These are phyloP conservation scores for Paramyrothecium roridum DNA, from an alignment of 2,329 filamentous ascomycete species.

Conservation along the genomic window DNA sequence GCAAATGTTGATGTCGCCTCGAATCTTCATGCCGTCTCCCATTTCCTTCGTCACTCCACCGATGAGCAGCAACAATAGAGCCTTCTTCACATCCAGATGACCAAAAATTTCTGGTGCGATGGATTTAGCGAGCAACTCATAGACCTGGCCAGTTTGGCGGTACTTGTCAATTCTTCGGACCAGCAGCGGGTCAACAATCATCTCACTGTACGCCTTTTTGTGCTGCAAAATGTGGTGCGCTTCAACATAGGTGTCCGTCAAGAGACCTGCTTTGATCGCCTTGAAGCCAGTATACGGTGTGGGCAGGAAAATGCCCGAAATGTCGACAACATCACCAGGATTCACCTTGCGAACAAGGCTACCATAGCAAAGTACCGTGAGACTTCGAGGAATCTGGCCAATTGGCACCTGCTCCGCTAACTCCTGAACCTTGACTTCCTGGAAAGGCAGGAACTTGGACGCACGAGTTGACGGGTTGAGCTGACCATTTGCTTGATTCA, in stretches of 20 bases:
- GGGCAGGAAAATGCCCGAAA: conserved; percentile 92
- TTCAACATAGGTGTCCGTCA: conserved; percentile 96
- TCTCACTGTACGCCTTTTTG: conserved; percentile 96
- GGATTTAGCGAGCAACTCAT: conserved; percentile 91
- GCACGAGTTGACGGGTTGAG: conserved; percentile 92
- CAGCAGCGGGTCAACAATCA: conserved; percentile 76
- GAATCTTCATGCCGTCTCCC: conserved; percentile 97
- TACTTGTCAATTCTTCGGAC: conserved; percentile 83
- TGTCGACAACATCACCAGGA: conserved; percentile 90
- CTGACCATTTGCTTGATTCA: conserved; percentile 89
- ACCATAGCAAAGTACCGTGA: conserved; percentile 88
- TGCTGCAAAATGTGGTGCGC: conserved; percentile 92
- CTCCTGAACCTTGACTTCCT: conserved; percentile 98
- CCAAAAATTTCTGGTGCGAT: conserved; percentile 98
- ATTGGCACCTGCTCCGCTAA: conserved; percentile 99
- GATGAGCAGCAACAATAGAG: conserved; percentile 88
- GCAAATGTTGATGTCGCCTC: conserved; percentile 98
- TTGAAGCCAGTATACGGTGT: conserved; percentile 99
- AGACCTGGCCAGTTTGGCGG: conserved; percentile 82
- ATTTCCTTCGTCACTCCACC: conserved; percentile 96
- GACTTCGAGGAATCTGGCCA: conserved; percentile 88
- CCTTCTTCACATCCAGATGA: conserved; percentile 97
- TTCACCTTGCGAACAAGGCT: conserved; percentile 82
- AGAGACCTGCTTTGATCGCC: conserved; percentile 90
- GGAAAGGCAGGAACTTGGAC: conserved; percentile 95